These are phyloP conservation scores for Syzygium aqueum DNA, from an alignment of 345 rosid genomes.

Conservation along the genomic window DNA sequence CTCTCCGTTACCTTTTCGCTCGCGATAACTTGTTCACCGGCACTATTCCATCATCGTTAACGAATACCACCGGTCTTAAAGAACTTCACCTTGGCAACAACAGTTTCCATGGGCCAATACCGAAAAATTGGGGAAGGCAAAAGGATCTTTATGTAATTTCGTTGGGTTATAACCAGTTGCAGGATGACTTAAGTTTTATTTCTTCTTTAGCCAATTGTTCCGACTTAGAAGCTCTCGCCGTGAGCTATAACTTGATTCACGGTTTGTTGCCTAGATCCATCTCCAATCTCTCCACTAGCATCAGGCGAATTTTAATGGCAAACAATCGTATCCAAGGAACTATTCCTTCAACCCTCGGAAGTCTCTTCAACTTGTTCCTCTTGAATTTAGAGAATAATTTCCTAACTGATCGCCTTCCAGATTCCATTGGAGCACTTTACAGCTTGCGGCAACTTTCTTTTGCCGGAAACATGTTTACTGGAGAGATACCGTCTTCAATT, in stretches of 20 bases:
- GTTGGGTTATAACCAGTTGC: rapidly evolving
- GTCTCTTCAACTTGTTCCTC: neutral
- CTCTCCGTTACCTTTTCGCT: rapidly evolving
- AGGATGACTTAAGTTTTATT: neutral
- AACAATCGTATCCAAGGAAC: rapidly evolving
- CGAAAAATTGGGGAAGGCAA: neutral
- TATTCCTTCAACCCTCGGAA: neutral
- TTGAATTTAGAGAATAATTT: neutral
- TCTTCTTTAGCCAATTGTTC: neutral
- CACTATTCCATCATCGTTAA: rapidly evolving
- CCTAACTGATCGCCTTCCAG: rapidly evolving
- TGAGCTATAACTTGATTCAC: neutral
- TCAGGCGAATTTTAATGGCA: rapidly evolving
- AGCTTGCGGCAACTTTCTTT: rapidly evolving
- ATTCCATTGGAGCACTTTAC: neutral
- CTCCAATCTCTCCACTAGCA: neutral
- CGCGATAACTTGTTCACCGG: rapidly evolving
- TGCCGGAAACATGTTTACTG: neutral
- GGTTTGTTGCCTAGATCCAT: neutral
- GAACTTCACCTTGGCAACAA: rapidly evolving
- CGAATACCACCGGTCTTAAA: neutral
- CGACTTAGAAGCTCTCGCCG: neutral
- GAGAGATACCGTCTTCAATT: neutral
- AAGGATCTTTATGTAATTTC: rapidly evolving
- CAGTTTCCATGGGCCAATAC: neutral